Evolutionary conservation across 176 grass and related monocot species (phyloP).

Genomic region (Bolboschoenus planiculmis): DNA sequence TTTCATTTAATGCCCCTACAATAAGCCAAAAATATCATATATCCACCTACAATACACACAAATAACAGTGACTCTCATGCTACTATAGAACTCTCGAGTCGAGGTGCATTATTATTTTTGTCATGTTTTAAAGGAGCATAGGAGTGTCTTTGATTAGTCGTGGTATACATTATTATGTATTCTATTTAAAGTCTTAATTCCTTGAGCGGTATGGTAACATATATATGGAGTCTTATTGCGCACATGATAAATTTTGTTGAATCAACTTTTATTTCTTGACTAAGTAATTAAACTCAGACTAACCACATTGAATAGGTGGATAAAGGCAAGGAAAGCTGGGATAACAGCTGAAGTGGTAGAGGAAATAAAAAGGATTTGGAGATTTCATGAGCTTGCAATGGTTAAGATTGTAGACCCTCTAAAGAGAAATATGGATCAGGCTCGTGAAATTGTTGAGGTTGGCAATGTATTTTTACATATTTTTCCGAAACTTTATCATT

Average conservation of each 20-base stretch:
- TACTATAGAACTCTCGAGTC: not conserved
- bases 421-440: constrained; percentile 18
- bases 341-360: constrained; percentile 18
- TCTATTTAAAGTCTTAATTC: too few species aligned
- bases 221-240: too few species aligned
- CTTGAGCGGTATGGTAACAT: too few species aligned
- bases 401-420: constrained; percentile 18
- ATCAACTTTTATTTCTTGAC: not conserved
- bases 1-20: not conserved
- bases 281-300: not conserved
- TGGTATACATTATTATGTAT: too few species aligned
- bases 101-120: too few species aligned
- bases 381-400: not conserved
- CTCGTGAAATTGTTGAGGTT: constrained; percentile 18
- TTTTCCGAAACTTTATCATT: not conserved
- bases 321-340: constrained; percentile 21
- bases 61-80: not conserved
- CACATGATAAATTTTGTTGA: not conserved
- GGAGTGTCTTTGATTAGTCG: too few species aligned
- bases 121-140: too few species aligned
- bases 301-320: constrained; percentile 8
- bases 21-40: not conserved
- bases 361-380: constrained; percentile 15
- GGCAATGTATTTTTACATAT: not conserved
- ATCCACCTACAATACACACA: not conserved